These are phyloP conservation scores for Auricularia auricula-judae DNA, from an alignment of 768 basidiomycete species.

Conservation along the genomic window DNA sequence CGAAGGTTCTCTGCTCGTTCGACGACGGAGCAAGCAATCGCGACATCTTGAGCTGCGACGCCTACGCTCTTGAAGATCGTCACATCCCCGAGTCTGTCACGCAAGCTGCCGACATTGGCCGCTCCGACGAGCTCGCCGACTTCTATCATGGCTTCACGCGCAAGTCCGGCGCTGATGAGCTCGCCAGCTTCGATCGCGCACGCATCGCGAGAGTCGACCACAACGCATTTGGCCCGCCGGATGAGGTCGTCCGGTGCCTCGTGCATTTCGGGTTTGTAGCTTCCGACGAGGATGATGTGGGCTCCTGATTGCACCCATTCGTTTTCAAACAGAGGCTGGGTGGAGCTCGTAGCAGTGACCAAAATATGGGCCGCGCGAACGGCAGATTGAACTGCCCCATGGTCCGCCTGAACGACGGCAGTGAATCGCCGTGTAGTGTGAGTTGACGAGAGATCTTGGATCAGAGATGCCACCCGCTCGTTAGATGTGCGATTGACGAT, in stretches of 20 bases:
- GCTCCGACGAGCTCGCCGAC: conserved; percentile 49
- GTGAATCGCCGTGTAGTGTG: conserved; percentile 15
- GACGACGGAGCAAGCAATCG: conserved; percentile 62
- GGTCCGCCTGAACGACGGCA: conserved; percentile 2
- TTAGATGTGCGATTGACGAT: conserved; percentile 54
- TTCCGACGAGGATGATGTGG: conserved; percentile 70
- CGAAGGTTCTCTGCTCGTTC: conserved; percentile 43
- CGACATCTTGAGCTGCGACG: conserved; percentile 78
- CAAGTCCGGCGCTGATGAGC: conserved; percentile 45
- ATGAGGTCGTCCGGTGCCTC: conserved; percentile 59
- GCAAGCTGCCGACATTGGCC: neutral
- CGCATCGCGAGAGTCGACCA: conserved; percentile 67
- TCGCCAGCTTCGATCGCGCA: conserved; percentile 77
- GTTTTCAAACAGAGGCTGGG: conserved; percentile 56
- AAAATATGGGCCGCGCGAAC: conserved; percentile 53
- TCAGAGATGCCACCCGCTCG: conserved; percentile 33
- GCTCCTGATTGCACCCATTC: conserved; percentile 49
- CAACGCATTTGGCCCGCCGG: conserved; percentile 37
- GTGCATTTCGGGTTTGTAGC: conserved; percentile 71
- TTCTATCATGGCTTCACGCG: conserved; percentile 39
- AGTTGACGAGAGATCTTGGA: conserved; percentile 15
- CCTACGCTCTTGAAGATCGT: conserved; percentile 88
- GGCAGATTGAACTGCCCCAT: conserved; percentile 7
- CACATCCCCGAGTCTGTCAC: conserved; percentile 31
- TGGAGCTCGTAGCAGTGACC: conserved; percentile 65